Base-by-base conservation (phyloP, 352 stramenopile species). In the Phytophthora pluvialis region DNA sequence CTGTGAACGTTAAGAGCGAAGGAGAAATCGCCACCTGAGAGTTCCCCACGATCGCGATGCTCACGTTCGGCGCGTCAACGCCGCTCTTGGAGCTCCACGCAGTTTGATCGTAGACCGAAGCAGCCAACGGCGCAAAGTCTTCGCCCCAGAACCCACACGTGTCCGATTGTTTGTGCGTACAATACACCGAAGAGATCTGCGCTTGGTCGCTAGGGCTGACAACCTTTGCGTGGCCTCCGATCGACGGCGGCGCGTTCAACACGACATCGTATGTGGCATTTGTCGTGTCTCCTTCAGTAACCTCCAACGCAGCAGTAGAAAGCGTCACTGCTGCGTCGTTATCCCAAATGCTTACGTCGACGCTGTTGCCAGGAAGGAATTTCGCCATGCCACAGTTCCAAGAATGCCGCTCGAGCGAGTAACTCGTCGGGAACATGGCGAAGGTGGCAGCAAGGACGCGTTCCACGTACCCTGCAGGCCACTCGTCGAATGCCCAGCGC, bases 271-370 rank as follows among this genome's bases (percentile, higher is more conserved):
- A 94, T 1, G 42, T 61, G 11, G 60, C 58, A 6, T 42, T 46
- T 9, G 12, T 63, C 32, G 21, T 16, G 1, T 62, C 42, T 1
- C 53, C 54, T 61, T 92, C 83, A 5, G 12, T 40, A 7, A 94
- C 70, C 15, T 64, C 45, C 8, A 94, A 46, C 3, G 36, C 35
- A 9, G 52, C 5, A 4, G 46, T 72, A 2, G 85, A 92, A 2
- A 92, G 46, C 5, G 85, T 94, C 10, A 94, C 62, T 3, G 83
- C 83, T 6, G 83, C 72, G 18, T 94, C 85, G 39, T 94, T 94
- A 44, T 94, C 85, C 83, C 83, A 89, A n/a, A 92, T 69, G 26
- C 66, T 94, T 28, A 92, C 75, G 29, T 80, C 69, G 28, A 92
- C 70, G 13, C 45, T 77, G 47, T 51, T 82, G 6, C 33, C 52